Evolutionary conservation across 1,139 yeast species (phyloP).

Genomic region (Scheffersomyces cryptocercus): DNA sequence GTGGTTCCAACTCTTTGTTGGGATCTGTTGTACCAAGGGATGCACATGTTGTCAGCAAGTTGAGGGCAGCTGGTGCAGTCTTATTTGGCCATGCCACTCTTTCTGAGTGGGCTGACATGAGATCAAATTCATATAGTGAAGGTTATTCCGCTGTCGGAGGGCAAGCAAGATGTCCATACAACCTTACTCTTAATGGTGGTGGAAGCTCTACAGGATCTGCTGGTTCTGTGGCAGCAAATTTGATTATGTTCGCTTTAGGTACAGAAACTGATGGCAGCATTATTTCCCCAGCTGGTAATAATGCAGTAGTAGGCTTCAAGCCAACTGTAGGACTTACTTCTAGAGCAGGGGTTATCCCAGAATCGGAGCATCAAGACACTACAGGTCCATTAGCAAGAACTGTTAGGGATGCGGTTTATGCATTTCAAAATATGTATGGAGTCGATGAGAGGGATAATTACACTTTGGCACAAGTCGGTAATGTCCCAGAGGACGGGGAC

Average conservation of each 20-base stretch:
- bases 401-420: constrained; percentile 21
- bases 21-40: constrained; percentile 24
- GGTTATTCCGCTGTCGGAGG: constrained; percentile 25
- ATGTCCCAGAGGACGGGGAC: constrained; percentile 21
- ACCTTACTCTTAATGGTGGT: constrained; percentile 19
- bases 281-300: constrained; percentile 19
- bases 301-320: constrained; percentile 20
- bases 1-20: constrained; percentile 19
- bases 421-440: constrained; percentile 22
- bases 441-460: constrained; percentile 18
- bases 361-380: constrained; percentile 21
- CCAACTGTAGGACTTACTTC: constrained; percentile 24
- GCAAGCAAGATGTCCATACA: constrained; percentile 20
- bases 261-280: constrained; percentile 24
- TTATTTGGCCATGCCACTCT: constrained; percentile 22
- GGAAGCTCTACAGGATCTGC: constrained; percentile 24
- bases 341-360: constrained; percentile 22
- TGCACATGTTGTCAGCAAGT: constrained; percentile 18
- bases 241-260: constrained; percentile 20
- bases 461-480: constrained; percentile 19
- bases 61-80: constrained; percentile 23
- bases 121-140: constrained; percentile 19
- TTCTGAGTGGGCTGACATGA: constrained; percentile 26
- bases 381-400: constrained; percentile 23
- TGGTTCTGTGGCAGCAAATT: constrained; percentile 18